Conservation (phyloP, 2,329 filamentous ascomycete genomes). For the Phialophora verrucosa region DNA sequence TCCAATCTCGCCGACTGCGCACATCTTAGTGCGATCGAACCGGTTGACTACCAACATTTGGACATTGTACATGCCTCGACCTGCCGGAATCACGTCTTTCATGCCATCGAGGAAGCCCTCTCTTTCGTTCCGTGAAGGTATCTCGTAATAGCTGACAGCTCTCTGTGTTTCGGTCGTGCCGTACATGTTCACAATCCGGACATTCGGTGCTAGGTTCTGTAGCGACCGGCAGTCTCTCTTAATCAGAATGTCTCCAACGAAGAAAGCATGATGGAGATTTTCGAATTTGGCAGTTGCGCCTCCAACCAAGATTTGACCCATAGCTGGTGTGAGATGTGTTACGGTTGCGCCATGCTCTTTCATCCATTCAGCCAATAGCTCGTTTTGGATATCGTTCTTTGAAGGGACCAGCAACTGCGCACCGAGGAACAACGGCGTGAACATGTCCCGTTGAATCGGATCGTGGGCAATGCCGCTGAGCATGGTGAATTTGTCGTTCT, state of each 20-base stretch:
- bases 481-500: slow-evolving; percentile 78
- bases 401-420: slow-evolving; percentile 79
- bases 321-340: slow-evolving; percentile 90
- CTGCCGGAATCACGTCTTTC: slow-evolving; percentile 80
- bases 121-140: slow-evolving; percentile 69
- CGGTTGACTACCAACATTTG: slow-evolving; percentile 84
- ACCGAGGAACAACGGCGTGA: slow-evolving; percentile 87
- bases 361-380: slow-evolving; percentile 89
- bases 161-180: slow-evolving; percentile 86
- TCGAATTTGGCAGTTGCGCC: slow-evolving; percentile 79
- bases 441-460: slow-evolving; percentile 71
- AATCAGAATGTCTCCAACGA: slow-evolving; percentile 88
- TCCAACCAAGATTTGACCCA: slow-evolving; percentile 93
- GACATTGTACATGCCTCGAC: slow-evolving; percentile 85
- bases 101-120: slow-evolving; percentile 68
- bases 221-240: slow-evolving; percentile 79
- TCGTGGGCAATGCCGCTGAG: slow-evolving; percentile 79
- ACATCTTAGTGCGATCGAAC: slow-evolving; percentile 69
- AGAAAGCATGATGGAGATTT: slow-evolving; percentile 78
- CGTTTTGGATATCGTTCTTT: slow-evolving; percentile 83
- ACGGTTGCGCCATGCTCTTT: slow-evolving; percentile 73
- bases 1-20: slow-evolving; percentile 79
- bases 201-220: slow-evolving; percentile 76
- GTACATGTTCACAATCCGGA: slow-evolving; percentile 82
- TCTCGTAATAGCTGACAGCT: slow-evolving; percentile 81